Evolutionary conservation across 2,329 filamentous ascomycete genomes (phyloP).

Genomic region (Lasiodiplodia citricola): DNA sequence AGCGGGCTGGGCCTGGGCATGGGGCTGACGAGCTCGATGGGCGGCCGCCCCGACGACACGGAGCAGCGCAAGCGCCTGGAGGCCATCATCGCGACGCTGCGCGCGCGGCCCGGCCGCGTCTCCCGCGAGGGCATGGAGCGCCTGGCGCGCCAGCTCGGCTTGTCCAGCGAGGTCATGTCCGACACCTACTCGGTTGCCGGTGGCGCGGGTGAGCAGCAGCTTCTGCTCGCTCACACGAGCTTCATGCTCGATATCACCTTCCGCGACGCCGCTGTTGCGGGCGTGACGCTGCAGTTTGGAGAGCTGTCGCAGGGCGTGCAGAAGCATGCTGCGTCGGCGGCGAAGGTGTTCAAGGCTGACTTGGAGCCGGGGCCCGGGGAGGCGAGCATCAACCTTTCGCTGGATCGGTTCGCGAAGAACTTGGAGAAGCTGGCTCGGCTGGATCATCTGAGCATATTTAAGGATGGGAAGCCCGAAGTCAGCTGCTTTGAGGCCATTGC

Average conservation of each 20-base stretch:
- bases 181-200: conserved; percentile 23
- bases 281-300: conserved; percentile 31
- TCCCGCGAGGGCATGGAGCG: conserved; percentile 78
- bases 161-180: conserved; percentile 50
- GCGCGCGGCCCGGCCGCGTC: conserved; percentile 70
- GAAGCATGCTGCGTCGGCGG: conserved; percentile 8
- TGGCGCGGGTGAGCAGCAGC: conserved; percentile 31
- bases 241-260: conserved; percentile 38
- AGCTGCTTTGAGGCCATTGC: conserved; percentile 80
- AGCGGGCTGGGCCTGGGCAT: conserved; percentile 41
- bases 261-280: conserved; percentile 7
- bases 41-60: conserved; percentile 56
- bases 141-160: conserved; percentile 69
- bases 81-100: conserved; percentile 69
- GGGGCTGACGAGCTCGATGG: conserved; percentile 42
- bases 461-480: conserved; percentile 56
- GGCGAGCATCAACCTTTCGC: conserved; percentile 70
- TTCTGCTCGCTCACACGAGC: conserved; percentile 46
- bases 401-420: conserved; percentile 74
- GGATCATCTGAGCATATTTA: conserved; percentile 67
- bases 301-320: conserved; percentile 20
- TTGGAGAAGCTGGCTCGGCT: conserved; percentile 71
- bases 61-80: conserved; percentile 60
- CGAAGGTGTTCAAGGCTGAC: conserved; percentile 64
- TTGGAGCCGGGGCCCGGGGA: conserved; percentile 65